A percentile compares a stretch with the other conserved stretches of the same genome.
Evolutionary conservation across 2,329 filamentous ascomycete genomes (phyloP).

Genomic region (Lecanoromycetidae sp.): DNA sequence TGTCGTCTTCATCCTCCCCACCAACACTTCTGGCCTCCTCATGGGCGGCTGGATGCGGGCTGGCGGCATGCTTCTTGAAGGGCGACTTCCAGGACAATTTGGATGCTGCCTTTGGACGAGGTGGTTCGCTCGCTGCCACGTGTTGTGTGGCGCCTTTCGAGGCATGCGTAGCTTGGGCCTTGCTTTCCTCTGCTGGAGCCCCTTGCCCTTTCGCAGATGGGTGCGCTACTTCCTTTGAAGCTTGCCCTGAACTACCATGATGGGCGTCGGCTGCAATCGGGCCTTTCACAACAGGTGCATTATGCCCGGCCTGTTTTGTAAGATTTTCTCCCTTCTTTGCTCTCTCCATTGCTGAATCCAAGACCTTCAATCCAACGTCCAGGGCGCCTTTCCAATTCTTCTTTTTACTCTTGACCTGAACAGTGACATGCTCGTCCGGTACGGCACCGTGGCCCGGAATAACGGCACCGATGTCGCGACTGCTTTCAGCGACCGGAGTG

Average conservation of each 20-base stretch:
- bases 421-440: background rate
- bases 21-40: background rate
- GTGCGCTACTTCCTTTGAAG: background rate
- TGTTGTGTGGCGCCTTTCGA: too few relatives aligned
- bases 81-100: background rate
- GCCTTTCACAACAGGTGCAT: background rate
- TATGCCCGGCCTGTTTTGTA: background rate
- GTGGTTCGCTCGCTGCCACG: background rate
- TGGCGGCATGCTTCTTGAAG: background rate
- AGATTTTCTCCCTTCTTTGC: background rate
- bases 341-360: background rate
- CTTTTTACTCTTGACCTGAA: background rate
- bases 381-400: background rate
- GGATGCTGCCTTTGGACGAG: background rate
- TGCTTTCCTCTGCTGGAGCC: too few relatives aligned
- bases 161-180: too few relatives aligned
- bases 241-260: background rate
- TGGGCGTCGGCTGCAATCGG: background rate
- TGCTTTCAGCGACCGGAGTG: background rate
- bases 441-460: background rate
- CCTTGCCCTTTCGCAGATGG: background rate
- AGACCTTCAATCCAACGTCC: background rate
- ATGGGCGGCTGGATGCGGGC: background rate
- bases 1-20: background rate
- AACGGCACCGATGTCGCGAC: background rate